Percentiles rank a stretch among this genome's conserved stretches.
Conservation (phyloP, 2,329 filamentous ascomycete genomes). For the Madurella mycetomatis region DNA sequence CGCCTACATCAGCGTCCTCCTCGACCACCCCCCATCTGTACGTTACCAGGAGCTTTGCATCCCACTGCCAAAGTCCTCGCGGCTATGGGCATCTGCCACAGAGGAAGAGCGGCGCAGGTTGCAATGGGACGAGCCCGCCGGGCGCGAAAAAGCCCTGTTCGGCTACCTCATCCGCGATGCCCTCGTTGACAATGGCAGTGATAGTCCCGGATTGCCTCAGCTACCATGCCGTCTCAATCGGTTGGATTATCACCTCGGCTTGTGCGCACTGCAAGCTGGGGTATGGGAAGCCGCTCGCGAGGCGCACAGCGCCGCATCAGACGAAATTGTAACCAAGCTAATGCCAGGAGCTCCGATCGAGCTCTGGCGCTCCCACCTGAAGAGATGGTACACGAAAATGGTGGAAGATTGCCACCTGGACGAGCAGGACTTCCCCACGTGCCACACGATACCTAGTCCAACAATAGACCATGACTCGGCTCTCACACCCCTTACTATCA, state of each 20-base stretch:
- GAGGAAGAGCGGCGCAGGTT: constrained; percentile 11
- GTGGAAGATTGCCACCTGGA: background rate
- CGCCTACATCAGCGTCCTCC: constrained; percentile 7
- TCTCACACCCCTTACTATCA: background rate
- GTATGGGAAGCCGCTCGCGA: constrained; percentile 10
- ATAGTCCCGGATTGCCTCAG: background rate
- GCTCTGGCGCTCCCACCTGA: constrained; percentile 3
- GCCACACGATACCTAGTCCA: background rate
- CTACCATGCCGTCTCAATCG: constrained; percentile 1
- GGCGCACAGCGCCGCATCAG: constrained; percentile 6
- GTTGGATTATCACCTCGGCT: constrained; percentile 9
- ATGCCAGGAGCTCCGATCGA: background rate
- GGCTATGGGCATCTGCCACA: constrained; percentile 3
- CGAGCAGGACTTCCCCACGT: background rate
- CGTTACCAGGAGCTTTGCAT: constrained; percentile 14
- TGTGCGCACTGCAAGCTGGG: constrained; percentile 7
- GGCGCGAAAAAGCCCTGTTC: constrained; percentile 3
- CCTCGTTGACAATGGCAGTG: background rate
- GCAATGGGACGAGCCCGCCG: constrained; percentile 6
- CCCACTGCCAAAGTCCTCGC: constrained; percentile 6
- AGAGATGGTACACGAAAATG: background rate
- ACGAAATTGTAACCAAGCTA: constrained; percentile 10
- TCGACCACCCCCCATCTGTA: constrained; percentile 7
- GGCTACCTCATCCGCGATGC: constrained; percentile 8
- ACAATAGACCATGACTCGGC: background rate